Evolutionary conservation across 768 basidiomycete species (phyloP).

Genomic region (Trametes meyenii): DNA sequence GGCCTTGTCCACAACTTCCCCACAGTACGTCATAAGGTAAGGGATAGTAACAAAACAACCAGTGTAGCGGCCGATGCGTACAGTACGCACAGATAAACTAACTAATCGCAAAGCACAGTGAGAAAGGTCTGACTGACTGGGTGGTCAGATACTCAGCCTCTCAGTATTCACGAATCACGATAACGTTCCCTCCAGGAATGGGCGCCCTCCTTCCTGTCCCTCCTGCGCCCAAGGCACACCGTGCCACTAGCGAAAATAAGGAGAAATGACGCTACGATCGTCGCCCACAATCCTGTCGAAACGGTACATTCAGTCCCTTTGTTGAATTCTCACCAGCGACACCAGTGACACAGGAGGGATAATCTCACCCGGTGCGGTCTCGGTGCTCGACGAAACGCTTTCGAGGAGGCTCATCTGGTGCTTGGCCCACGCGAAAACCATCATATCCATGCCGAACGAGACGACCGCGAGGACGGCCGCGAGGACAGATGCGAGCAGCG

Average conservation of each 20-base stretch:
- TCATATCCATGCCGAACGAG: slow-evolving; percentile 78
- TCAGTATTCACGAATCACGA: slow-evolving; percentile 5
- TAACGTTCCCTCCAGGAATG: slow-evolving; percentile 39
- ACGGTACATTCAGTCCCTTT: no score
- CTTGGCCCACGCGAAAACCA: slow-evolving; percentile 64
- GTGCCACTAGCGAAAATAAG: slow-evolving; percentile 66
- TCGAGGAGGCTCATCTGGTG: slow-evolving; percentile 56
- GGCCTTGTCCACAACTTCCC: no score
- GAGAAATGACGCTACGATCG: slow-evolving; percentile 65
- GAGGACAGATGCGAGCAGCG: slow-evolving; percentile 57
- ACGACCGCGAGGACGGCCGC: slow-evolving; percentile 70
- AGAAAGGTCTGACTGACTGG: no score
- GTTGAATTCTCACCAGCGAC: not conserved
- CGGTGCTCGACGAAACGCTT: slow-evolving; percentile 37
- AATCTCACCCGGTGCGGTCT: not conserved
- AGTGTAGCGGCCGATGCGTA: no score
- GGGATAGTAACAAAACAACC: no score
- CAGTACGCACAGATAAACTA: no score
- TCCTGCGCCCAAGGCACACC: slow-evolving; percentile 69
- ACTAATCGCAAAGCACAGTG: no score
- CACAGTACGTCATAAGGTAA: no score
- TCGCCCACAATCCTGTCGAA: slow-evolving; percentile 79
- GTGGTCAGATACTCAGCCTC: no score
- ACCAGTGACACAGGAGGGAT: not conserved
- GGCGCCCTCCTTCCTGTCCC: slow-evolving; percentile 49